Evolutionary conservation across 2,329 filamentous ascomycete species (phyloP), one percentile per base, ranked within the genome.

Genomic region (Pseudopyrenochaeta lycopersici): DNA sequence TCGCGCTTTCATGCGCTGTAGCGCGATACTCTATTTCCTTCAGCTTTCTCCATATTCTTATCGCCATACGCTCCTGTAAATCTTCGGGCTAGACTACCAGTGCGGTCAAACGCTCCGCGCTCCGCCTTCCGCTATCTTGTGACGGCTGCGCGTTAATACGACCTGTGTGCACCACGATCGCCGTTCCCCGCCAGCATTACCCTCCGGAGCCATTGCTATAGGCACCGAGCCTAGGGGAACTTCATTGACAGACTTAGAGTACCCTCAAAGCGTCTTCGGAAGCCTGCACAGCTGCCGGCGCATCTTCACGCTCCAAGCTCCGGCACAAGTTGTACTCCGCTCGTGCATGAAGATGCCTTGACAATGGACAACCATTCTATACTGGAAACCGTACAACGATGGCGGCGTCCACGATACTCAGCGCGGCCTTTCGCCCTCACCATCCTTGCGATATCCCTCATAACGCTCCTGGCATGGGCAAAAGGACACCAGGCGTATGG

Each of bases 391-490:
- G 58, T 61, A 35, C 62, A 64, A 53, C 62, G 57, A 62, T 67
- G 63, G 60, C 64, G 60, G 47, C 72, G 71, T 43, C 54, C 63
- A 21, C 68, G 65, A 41, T 75, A 70, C 64, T 76, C 73, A 29
- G 70, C 70, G 43, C 72, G 73, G n/a, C 72, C 73, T 9, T 76
- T 76, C 45, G 66, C 66, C 23, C 70, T 74, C 51, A 76, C 72
- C 10, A 60, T 75, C 31, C 56, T 68, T 49, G 71, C 66, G 30
- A 60, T 76, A 5, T 47, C 65, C 14, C 60, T 67, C 15, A 64
- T 75, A 18, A 49, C 62, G n/a, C 36, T 71, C 46, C 52, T 73
- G 21, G 67, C 68, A 38, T 72, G 66, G 66, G 59, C 62, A 6
- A 67, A 64, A 39, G 58, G 54, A 27, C 60, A 43, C 44, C 50